Evolutionary conservation across 2,329 filamentous ascomycete species (phyloP).

Genomic region (Colletotrichum kahawae): DNA sequence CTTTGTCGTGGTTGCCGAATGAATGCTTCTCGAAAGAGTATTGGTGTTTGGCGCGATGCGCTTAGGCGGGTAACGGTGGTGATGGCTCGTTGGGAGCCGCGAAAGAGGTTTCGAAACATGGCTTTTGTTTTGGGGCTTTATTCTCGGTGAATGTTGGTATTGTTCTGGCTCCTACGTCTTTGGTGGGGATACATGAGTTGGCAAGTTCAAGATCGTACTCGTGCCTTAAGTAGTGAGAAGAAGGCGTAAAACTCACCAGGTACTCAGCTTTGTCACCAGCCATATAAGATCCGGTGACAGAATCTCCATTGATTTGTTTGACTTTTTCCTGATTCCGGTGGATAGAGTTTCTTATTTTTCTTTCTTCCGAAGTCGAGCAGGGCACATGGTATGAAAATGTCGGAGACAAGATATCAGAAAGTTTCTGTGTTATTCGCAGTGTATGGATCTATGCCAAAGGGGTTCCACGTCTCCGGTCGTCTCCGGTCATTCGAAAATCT

Average conservation of each 20-base stretch:
- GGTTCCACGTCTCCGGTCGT: background rate
- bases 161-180: too few species aligned
- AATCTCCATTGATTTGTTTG: too few species aligned
- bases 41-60: background rate
- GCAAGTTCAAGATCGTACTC: background rate
- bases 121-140: accelerated
- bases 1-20: background rate
- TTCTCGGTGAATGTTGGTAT: accelerated
- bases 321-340: accelerated
- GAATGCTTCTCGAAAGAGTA: accelerated
- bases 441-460: accelerated
- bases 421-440: accelerated
- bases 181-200: too few species aligned
- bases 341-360: background rate
- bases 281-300: accelerated
- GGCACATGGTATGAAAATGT: background rate
- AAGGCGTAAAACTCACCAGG: background rate
- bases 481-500: accelerated
- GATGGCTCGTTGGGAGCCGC: background rate
- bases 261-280: accelerated
- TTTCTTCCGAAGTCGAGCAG: accelerated
- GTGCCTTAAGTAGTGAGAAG: background rate
- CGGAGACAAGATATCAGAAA: background rate
- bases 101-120: background rate
- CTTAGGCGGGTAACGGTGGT: accelerated